These are phyloP conservation scores for Moniliella sp. DNA, from an alignment of 1,284 basidiomycete species.

Conservation along the genomic window DNA sequence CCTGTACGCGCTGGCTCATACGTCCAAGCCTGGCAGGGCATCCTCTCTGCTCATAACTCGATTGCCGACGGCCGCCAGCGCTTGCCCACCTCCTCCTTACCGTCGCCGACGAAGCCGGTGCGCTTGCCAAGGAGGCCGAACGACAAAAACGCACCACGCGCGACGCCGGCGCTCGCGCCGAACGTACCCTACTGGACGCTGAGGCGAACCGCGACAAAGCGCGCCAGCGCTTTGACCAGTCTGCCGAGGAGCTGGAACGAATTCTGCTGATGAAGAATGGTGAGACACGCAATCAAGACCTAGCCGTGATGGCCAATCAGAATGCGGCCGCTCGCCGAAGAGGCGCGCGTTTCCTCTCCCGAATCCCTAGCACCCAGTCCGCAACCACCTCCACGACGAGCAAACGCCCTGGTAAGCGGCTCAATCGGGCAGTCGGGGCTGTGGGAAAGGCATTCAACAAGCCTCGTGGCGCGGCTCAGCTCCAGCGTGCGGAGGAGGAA, in stretches of 20 bases:
- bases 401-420: constrained; percentile 15
- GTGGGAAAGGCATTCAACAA: constrained; percentile 73
- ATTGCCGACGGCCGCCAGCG: constrained; percentile 68
- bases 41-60: constrained; percentile 65
- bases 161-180: constrained; percentile 52
- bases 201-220: constrained; percentile 64
- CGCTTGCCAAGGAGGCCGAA: constrained; percentile 68
- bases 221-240: constrained; percentile 52
- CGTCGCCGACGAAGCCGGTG: constrained; percentile 78
- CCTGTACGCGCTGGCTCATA: constrained; percentile 46
- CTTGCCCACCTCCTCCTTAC: constrained; percentile 70
- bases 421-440: constrained; percentile 59
- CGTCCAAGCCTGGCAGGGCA: constrained; percentile 63
- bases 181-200: constrained; percentile 66
- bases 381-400: constrained; percentile 8
- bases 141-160: constrained; percentile 54
- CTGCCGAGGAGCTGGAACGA: constrained; percentile 81
- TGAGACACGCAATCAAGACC: too few species aligned
- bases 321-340: too few species aligned
- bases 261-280: constrained; percentile 84
- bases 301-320: too few species aligned
- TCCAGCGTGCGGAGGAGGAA: constrained; percentile 84
- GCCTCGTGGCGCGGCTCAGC: constrained; percentile 63
- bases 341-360: too few species aligned
- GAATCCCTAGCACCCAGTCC: too few species aligned